These are phyloP conservation scores for Cutaneotrichosporon sp. DNA, from an alignment of 1,284 basidiomycete genomes.

Conservation along the genomic window DNA sequence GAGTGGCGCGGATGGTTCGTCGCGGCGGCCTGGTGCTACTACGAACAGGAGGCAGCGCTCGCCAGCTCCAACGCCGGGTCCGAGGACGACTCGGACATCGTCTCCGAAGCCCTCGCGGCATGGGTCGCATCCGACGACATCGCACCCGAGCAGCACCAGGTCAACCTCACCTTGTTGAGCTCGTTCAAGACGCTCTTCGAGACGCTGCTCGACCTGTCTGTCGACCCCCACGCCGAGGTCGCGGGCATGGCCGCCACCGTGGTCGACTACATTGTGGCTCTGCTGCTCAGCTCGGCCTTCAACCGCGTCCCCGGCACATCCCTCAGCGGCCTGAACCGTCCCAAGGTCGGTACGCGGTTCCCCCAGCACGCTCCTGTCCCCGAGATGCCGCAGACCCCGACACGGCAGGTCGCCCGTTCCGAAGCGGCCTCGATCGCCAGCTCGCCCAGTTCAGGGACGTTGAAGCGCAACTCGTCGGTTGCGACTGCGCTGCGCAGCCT, in stretches of 20 bases:
- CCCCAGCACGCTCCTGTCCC: neutral
- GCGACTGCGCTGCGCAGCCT: slow-evolving; percentile 78
- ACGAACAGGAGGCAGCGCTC: slow-evolving; percentile 66
- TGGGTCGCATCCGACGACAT: slow-evolving; percentile 63
- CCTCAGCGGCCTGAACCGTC: slow-evolving; percentile 55
- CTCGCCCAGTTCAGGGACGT: slow-evolving; percentile 50
- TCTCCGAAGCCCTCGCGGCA: slow-evolving; percentile 70
- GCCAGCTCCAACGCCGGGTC: slow-evolving; percentile 57
- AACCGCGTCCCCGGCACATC: slow-evolving; percentile 68
- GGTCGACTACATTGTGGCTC: slow-evolving; percentile 87
- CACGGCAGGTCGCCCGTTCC: neutral
- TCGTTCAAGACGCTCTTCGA: slow-evolving; percentile 93
- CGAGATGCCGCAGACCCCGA: slow-evolving; percentile 6
- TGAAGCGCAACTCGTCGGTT: slow-evolving; percentile 79
- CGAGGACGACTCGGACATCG: slow-evolving; percentile 47
- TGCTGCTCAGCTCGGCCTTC: slow-evolving; percentile 86
- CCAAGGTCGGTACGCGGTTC: slow-evolving; percentile 21
- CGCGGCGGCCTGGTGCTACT: slow-evolving; percentile 92
- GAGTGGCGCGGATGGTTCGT: slow-evolving; percentile 97
- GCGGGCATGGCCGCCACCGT: slow-evolving; percentile 86
- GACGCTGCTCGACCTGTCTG: slow-evolving; percentile 83
- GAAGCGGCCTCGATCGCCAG: slow-evolving; percentile 3
- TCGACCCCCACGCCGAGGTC: slow-evolving; percentile 91
- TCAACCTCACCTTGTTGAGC: slow-evolving; percentile 79
- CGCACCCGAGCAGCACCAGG: slow-evolving; percentile 67